These are phyloP conservation scores for Venturia effusa DNA, from an alignment of 2,329 filamentous ascomycete genomes.

Conservation along the genomic window DNA sequence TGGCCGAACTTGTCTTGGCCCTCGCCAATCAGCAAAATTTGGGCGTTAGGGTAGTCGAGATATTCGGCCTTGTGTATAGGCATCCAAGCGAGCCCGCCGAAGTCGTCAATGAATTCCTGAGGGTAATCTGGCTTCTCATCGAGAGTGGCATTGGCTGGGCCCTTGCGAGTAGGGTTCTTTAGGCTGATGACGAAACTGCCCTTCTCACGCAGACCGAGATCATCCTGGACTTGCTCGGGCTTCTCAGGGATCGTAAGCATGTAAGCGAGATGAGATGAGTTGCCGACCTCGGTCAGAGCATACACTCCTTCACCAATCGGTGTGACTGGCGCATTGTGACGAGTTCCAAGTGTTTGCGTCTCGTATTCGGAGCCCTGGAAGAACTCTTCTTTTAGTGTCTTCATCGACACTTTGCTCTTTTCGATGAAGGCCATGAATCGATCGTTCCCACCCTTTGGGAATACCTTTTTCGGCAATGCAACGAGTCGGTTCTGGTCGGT, in stretches of 20 bases:
- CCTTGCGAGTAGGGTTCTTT: slow-evolving; percentile 64
- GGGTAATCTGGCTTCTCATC: slow-evolving; percentile 59
- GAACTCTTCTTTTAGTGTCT: slow-evolving; percentile 63
- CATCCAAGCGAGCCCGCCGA: slow-evolving; percentile 62
- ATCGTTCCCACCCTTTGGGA: slow-evolving; percentile 58
- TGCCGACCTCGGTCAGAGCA: slow-evolving; percentile 60
- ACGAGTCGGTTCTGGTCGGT: slow-evolving; percentile 58
- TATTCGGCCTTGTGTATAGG: slow-evolving; percentile 57
- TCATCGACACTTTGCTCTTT: slow-evolving; percentile 54
- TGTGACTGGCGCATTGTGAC: slow-evolving; percentile 57
- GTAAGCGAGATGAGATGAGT: slow-evolving; percentile 69
- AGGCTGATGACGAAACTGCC: slow-evolving; percentile 71
- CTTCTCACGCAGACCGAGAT: slow-evolving; percentile 59
- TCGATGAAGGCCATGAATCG: slow-evolving; percentile 77
- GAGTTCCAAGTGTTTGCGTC: slow-evolving; percentile 63
- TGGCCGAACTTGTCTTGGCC: slow-evolving; percentile 41
- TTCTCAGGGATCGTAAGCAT: slow-evolving; percentile 63
- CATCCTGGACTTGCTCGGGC: slow-evolving; percentile 60
- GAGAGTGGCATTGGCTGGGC: slow-evolving; percentile 52
- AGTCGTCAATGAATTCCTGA: slow-evolving; percentile 58
- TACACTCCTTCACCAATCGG: slow-evolving; percentile 82
- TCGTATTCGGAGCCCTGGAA: slow-evolving; percentile 56
- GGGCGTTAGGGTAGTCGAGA: slow-evolving; percentile 62
- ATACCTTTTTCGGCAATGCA: slow-evolving; percentile 70
- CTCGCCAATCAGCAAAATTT: slow-evolving; percentile 71